Base-by-base conservation (phyloP, 2,329 filamentous ascomycete genomes). In the Penicillium sp. region DNA sequence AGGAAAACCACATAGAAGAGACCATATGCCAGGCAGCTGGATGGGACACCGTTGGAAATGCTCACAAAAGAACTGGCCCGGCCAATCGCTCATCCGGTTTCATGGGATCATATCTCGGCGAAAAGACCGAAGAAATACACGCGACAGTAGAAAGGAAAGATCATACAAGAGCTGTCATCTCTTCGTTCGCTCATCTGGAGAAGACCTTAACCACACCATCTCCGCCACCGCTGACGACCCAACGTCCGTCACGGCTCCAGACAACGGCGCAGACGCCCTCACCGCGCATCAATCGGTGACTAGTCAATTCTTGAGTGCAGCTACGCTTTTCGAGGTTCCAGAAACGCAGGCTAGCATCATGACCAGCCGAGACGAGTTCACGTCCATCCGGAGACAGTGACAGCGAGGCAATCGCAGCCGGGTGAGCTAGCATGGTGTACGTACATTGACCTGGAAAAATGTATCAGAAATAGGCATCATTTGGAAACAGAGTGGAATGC, bases 361-460 rank as follows among this genome's bases (percentile, higher is more conserved):
- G 94, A 21, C 94, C 94, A 1, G 91, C 94, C 42, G 91, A 96
- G 45, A 99, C 93, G 10, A 96, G 86, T 77, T 99, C 94, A 53
- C 88, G 86, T 42, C 93, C 92, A 67, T 97, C 93, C 13, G 93
- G 94, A 62, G 90, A 96, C 18, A 99, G 83, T 0, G 90, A 95
- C 5, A 99, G 81, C 24, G 89, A 88, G 1, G 94, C 95, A 61
- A 99, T 96, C 51, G 94, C 87, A 3, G 92, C 88, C 0, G 94
- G 91, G 65, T 99, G 94, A 6, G 94, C 94, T 54, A 97, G 85
- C 94, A 99, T 99, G 66, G 89, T 95, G 75, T 99, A 99, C 59
- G 94, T 97, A 76, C 92, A 96, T 90, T 99, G 94, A 52, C 94
- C 94, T 97, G 60, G 12, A 48, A 12, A 18, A 10, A 56, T 51